phyloP scores from a whole-genome alignment of 2,329 filamentous ascomycete genomes.

The Ophiocordyceps australis region DNA sequence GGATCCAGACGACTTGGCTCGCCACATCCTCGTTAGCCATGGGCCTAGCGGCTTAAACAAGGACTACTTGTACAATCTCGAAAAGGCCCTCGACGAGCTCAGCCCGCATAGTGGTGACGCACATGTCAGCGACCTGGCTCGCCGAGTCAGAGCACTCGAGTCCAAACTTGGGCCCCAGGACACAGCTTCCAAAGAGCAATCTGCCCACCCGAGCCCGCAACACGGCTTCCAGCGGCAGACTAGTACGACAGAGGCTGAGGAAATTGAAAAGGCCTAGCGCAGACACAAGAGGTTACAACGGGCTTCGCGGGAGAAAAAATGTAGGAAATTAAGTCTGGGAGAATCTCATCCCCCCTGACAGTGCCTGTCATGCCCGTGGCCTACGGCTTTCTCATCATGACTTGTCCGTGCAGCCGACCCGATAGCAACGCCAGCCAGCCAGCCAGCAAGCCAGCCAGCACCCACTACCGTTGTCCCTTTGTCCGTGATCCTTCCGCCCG shows the following conservation, averaged over 20 bases:
- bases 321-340: not conserved
- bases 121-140: constrained; percentile 70
- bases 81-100: constrained; percentile 54
- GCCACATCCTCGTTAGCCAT: constrained; percentile 57
- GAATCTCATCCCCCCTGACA: no score
- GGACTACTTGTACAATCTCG: constrained; percentile 74
- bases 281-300: no score
- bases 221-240: constrained; percentile 7
- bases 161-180: constrained; percentile 4
- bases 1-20: constrained; percentile 57
- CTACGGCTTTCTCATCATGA: no score
- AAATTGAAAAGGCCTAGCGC: constrained; percentile 8
- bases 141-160: constrained; percentile 45
- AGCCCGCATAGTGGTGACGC: constrained; percentile 62
- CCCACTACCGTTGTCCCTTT: no score
- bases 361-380: no score
- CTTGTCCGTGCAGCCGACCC: no score
- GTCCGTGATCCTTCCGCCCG: no score
- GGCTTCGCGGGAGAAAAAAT: no score
- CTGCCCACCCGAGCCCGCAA: constrained; percentile 3
- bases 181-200: constrained; percentile 2
- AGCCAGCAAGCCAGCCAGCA: no score
- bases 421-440: no score
- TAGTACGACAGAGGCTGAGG: constrained; percentile 11
- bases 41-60: constrained; percentile 81